phyloP scores from a whole-genome alignment of 1,139 yeast species.

The Blastobotrys indianensis region DNA sequence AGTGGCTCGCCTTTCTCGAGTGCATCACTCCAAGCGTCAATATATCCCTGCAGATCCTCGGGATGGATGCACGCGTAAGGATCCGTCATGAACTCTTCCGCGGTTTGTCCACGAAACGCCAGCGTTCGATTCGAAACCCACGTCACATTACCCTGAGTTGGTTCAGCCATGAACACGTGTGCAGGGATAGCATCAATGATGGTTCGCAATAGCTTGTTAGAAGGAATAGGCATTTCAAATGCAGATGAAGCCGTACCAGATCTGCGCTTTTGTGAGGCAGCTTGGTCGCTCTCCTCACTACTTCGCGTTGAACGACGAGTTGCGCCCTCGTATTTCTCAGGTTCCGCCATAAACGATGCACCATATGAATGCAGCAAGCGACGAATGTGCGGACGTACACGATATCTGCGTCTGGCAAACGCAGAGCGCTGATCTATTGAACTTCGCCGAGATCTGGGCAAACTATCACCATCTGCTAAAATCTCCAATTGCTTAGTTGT shows the following conservation, averaged over 20 bases:
- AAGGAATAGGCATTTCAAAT: constrained; percentile 20
- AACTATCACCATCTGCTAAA: constrained; percentile 8
- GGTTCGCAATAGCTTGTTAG: constrained; percentile 28
- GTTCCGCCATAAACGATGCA: constrained; percentile 19
- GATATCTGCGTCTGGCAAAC: constrained; percentile 8
- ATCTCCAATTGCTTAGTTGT: constrained; percentile 12
- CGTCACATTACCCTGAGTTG: constrained; percentile 29
- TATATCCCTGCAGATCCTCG: constrained; percentile 27
- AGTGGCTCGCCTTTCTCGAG: constrained; percentile 30
- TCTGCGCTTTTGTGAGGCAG: too few relatives aligned
- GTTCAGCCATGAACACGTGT: constrained; percentile 33
- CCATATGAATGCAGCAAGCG: constrained; percentile 21
- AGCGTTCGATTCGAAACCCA: constrained; percentile 35
- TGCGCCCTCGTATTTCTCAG: constrained; percentile 10
- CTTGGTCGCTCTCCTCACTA: too few relatives aligned
- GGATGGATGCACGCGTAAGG: constrained; percentile 29
- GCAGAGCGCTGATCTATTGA: constrained; percentile 1
- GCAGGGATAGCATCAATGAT: constrained; percentile 35
- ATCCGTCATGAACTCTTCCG: constrained; percentile 27
- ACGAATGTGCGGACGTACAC: constrained; percentile 19
- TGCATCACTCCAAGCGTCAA: constrained; percentile 28
- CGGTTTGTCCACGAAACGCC: constrained; percentile 32
- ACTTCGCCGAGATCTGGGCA: background rate
- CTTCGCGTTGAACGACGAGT: too few relatives aligned
- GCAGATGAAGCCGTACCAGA: background rate